These are phyloP conservation scores for Talaromyces stipitatus DNA, from an alignment of 495 filamentous ascomycete species.

Conservation along the genomic window DNA sequence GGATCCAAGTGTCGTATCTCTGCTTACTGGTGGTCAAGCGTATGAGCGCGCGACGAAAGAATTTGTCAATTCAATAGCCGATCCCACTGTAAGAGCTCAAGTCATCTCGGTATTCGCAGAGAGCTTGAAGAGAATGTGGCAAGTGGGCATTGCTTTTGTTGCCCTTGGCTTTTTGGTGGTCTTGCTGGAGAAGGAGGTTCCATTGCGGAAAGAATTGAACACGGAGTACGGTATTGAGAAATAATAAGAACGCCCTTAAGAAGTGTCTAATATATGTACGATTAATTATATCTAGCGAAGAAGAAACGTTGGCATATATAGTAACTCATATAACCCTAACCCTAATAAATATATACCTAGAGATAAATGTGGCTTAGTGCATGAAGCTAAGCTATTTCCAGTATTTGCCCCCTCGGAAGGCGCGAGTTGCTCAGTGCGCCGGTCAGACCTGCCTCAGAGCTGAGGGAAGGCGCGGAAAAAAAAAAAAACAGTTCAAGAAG, in stretches of 20 bases:
- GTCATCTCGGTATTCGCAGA: not conserved
- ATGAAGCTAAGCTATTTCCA: too few relatives aligned
- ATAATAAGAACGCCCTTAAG: not conserved
- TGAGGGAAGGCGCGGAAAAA: not conserved
- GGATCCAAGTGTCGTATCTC: not conserved
- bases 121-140: constrained; percentile 9
- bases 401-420: not conserved
- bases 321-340: not conserved
- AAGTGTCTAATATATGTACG: too few relatives aligned
- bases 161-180: constrained; percentile 5
- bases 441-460: not conserved
- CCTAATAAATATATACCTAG: not conserved
- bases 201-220: constrained; percentile 9
- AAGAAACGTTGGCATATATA: too few relatives aligned
- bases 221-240: constrained; percentile 12
- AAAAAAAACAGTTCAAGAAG: not conserved
- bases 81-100: not conserved
- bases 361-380: not conserved
- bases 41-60: constrained; percentile 2
- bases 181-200: constrained; percentile 13
- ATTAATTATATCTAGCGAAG: too few relatives aligned
- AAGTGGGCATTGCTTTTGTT: not conserved
- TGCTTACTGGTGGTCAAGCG: not conserved
- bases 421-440: not conserved
- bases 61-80: constrained; percentile 1